Percentiles rank a stretch among this genome's conserved stretches.
Evolutionary conservation across 331 rosid genomes (phyloP).

Genomic region (Quercus lobata): DNA sequence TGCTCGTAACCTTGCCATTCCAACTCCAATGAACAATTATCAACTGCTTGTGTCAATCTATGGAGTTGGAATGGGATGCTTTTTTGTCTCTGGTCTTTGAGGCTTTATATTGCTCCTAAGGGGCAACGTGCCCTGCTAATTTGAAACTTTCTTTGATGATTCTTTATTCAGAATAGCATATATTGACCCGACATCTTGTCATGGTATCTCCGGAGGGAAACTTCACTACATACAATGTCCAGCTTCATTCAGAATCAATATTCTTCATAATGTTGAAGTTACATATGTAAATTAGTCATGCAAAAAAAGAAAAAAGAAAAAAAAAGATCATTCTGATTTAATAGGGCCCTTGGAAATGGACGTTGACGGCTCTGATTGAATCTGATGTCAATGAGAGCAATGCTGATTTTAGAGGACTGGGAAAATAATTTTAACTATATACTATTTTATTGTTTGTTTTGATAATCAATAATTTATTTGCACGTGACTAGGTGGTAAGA

Average conservation of each 20-base stretch:
- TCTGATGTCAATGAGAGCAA: no score
- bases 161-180: conserved; percentile 9
- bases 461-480: no score
- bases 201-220: conserved; percentile 20
- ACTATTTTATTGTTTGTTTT: no score
- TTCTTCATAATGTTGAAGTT: conserved; percentile 23
- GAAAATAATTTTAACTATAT: no score
- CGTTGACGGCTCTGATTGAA: no score
- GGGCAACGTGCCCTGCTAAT: background rate
- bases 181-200: conserved; percentile 16
- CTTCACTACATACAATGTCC: conserved; percentile 21
- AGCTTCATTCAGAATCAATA: conserved; percentile 29
- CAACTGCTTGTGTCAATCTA: background rate
- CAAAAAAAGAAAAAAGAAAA: no score
- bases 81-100: conserved; percentile 8
- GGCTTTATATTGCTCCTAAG: conserved; percentile 35
- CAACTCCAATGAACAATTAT: conserved; percentile 9
- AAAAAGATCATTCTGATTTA: no score
- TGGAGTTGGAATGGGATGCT: conserved; percentile 25
- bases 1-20: conserved; percentile 37
- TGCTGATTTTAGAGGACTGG: no score
- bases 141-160: background rate
- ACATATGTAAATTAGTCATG: no score
- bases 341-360: no score
- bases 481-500: no score